These are phyloP conservation scores for Lachnellula suecica DNA, from an alignment of 2,329 filamentous ascomycete species.

Conservation along the genomic window DNA sequence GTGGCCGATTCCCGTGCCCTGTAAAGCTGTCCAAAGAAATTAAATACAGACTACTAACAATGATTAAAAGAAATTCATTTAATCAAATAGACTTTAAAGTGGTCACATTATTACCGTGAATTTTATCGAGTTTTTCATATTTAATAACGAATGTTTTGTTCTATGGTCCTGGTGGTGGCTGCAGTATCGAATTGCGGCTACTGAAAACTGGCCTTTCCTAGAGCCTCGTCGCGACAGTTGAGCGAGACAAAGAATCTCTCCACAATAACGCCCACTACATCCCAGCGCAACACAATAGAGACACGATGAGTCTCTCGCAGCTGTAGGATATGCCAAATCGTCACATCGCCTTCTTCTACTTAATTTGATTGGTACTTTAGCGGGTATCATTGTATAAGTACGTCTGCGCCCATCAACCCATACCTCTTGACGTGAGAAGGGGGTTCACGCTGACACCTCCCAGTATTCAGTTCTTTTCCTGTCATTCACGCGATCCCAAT, in stretches of 20 bases:
- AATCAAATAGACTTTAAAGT: too few relatives aligned
- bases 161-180: too few relatives aligned
- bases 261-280: neutral
- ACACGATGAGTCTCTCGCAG: neutral
- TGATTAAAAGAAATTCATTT: too few relatives aligned
- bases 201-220: too few relatives aligned
- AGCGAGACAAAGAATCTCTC: slow-evolving; percentile 4
- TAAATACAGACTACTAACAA: too few relatives aligned
- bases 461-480: slow-evolving; percentile 29
- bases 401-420: slow-evolving; percentile 2
- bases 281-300: neutral
- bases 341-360: slow-evolving; percentile 7
- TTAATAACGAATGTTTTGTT: too few relatives aligned
- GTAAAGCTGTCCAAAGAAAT: too few relatives aligned
- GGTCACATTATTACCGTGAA: too few relatives aligned
- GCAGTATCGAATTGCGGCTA: too few relatives aligned
- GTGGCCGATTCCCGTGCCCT: too few relatives aligned
- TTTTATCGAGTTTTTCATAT: too few relatives aligned
- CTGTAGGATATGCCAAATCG: slow-evolving; percentile 20
- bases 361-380: slow-evolving; percentile 27
- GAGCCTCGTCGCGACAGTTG: too few relatives aligned
- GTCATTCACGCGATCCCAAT: slow-evolving; percentile 32
- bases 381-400: slow-evolving; percentile 28
- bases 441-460: slow-evolving; percentile 17
- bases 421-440: neutral